These are phyloP conservation scores for Backusella sp. DNA, from an alignment of 192 early-diverging fungal species.

Conservation along the genomic window DNA sequence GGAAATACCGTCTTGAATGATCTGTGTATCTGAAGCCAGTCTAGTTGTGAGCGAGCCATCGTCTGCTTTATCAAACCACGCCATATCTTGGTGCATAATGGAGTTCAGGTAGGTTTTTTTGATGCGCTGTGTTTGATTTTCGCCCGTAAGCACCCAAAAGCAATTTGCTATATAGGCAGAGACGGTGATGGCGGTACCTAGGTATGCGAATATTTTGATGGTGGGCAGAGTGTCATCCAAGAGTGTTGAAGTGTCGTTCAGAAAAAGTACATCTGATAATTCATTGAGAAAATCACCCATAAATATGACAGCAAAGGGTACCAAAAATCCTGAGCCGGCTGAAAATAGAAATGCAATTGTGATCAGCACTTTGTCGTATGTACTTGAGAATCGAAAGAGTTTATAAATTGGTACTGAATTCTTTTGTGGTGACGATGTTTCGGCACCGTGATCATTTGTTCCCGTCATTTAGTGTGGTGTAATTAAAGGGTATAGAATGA, in stretches of 20 bases:
- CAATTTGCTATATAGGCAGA: conserved; percentile 57
- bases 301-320: conserved; percentile 28
- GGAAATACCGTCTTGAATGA: conserved; percentile 84
- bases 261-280: neutral
- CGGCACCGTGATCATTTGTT: no score
- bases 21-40: conserved; percentile 77
- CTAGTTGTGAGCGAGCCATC: conserved; percentile 83
- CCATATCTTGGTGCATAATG: conserved; percentile 81
- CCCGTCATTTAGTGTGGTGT: no score
- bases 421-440: neutral
- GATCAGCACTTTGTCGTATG: neutral
- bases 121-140: conserved; percentile 59
- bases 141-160: conserved; percentile 49
- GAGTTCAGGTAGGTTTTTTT: conserved; percentile 68
- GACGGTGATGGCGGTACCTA: conserved; percentile 53
- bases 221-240: conserved; percentile 16
- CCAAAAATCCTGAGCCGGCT: conserved; percentile 22
- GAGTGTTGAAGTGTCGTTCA: neutral
- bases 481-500: no score
- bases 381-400: conserved; percentile 62
- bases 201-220: conserved; percentile 47
- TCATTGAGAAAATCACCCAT: conserved; percentile 28
- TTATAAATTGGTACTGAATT: conserved; percentile 49
- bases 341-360: conserved; percentile 12
- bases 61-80: conserved; percentile 77